Percentiles rank a stretch among this genome's conserved stretches.
These are phyloP conservation scores for Exophiala sideris DNA, from an alignment of 2,329 filamentous ascomycete species.

Conservation along the genomic window DNA sequence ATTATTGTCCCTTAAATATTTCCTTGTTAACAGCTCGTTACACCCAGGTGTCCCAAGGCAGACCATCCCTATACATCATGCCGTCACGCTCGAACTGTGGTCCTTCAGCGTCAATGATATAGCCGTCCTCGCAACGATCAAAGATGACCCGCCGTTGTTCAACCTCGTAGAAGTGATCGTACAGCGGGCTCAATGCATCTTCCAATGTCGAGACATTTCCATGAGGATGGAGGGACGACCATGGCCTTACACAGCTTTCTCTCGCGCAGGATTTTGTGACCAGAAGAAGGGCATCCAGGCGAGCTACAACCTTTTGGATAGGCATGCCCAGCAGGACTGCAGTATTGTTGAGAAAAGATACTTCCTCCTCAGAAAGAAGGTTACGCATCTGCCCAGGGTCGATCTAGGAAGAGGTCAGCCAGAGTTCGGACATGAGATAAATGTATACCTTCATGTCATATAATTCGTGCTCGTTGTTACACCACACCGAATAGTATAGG, in stretches of 20 bases:
- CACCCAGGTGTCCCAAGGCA: no score
- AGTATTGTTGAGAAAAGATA: background rate
- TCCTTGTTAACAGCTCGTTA: no score
- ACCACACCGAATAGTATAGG: conserved; percentile 42
- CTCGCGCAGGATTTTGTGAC: conserved; percentile 36
- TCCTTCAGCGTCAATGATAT: no score
- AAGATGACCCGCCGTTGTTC: no score
- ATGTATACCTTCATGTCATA: conserved; percentile 36
- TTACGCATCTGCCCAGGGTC: conserved; percentile 38
- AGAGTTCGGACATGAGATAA: background rate
- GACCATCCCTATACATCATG: no score
- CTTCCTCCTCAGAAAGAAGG: conserved; percentile 12
- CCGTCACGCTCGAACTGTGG: no score
- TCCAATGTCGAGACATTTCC: conserved; percentile 30
- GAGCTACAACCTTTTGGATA: conserved; percentile 24
- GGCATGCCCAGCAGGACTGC: background rate
- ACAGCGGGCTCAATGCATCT: conserved; percentile 32
- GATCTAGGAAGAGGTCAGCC: conserved; percentile 23
- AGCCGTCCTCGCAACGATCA: no score
- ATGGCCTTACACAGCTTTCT: conserved; percentile 30
- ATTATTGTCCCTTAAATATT: no score
- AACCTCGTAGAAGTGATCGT: conserved; percentile 34
- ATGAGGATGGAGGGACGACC: conserved; percentile 30
- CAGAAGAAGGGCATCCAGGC: conserved; percentile 33
- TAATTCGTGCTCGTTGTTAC: conserved; percentile 40